Percentiles rank a stretch among this genome's conserved stretches.
Conservation (phyloP, 176 grass and related monocot genomes). For the Oryza meyeriana region DNA sequence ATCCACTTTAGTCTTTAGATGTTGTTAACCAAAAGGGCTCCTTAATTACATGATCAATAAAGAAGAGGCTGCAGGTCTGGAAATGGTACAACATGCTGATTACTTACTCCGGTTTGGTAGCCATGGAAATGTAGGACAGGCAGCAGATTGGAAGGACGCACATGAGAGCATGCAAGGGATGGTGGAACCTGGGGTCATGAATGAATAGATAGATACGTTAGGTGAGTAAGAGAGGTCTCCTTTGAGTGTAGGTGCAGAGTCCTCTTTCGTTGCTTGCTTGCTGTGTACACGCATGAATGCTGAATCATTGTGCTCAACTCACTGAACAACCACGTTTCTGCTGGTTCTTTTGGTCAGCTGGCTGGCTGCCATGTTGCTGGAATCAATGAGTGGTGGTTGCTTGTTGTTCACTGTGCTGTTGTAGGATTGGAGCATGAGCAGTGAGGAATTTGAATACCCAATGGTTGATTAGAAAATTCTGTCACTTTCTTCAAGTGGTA, state of each 20-base stretch:
- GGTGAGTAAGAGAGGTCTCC: conserved; percentile 10
- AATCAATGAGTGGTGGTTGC: not conserved
- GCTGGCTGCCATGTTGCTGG: conserved; percentile 1
- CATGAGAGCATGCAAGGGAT: conserved; percentile 28
- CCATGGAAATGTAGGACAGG: conserved; percentile 9
- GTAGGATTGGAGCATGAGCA: not conserved
- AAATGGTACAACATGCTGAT: not conserved
- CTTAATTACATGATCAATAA: conserved; percentile 14
- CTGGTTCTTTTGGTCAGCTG: conserved; percentile 18
- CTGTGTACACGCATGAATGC: not conserved
- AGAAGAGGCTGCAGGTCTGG: not conserved
- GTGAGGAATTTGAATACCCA: not conserved
- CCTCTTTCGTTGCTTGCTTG: not conserved
- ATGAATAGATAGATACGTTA: conserved; percentile 20
- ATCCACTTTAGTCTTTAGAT: not conserved
- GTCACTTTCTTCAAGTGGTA: conserved; percentile 4
- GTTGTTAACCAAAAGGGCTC: not conserved
- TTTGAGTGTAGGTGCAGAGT: conserved; percentile 43
- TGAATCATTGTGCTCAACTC: conserved; percentile 37
- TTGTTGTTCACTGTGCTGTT: not conserved
- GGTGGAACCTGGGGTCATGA: not conserved
- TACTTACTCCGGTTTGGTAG: not conserved
- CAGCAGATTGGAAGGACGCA: conserved; percentile 7
- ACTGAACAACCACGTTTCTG: conserved; percentile 26
- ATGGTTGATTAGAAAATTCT: not conserved